Base-by-base conservation (phyloP, 2,329 filamentous ascomycete genomes). In the Diaporthe sp. region DNA sequence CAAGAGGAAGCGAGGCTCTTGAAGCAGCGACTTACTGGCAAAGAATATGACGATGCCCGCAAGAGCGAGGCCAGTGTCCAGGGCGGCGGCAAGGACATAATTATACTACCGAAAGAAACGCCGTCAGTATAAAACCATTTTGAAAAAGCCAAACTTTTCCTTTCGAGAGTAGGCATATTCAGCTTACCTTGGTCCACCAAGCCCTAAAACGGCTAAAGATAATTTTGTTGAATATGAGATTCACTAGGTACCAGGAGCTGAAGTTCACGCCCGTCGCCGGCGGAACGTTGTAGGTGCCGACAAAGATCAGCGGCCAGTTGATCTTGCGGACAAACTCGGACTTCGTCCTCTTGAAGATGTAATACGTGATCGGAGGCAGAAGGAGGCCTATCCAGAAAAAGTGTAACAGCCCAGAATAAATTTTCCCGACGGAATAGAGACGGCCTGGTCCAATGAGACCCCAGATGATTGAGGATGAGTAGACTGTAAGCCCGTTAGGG, bases 381-480 rank as follows among this genome's bases (percentile, higher is more conserved):
- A 86, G 71, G 3, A 82, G 79, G 17, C 83, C 88, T 31, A 89
- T 86, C 85, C 86, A 88, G 82, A 89, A 89, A 79, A 89, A 88
- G 76, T 88, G 86, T 25, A 89, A 79, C 31, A 89, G 80, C 0
- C 82, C 79, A 3, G 84, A 85, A 79, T 89, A 89, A 57, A 88
- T 87, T 67, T 83, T 82, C 7, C 87, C 87, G 19, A 81, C 81
- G 7, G 84, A 86, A 80, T 88, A 89, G 2, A 89, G 82, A 19
- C 88, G 83, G 1, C 82, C 81, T 0, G 88, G 89, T 1, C 89
- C 88, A 22, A 90, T 85, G n/a, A 85, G 84, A 60, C 86, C 89
- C 88, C 88, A 89, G 74, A 89, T 85, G 19, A 89, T 82, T 0
- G 85, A 86, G 1, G 86, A 85, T 3, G 85, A 88, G 77, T 85